These are phyloP conservation scores for Magnaporthiopsis poae DNA, from an alignment of 2,329 filamentous ascomycete genomes.

Conservation along the genomic window DNA sequence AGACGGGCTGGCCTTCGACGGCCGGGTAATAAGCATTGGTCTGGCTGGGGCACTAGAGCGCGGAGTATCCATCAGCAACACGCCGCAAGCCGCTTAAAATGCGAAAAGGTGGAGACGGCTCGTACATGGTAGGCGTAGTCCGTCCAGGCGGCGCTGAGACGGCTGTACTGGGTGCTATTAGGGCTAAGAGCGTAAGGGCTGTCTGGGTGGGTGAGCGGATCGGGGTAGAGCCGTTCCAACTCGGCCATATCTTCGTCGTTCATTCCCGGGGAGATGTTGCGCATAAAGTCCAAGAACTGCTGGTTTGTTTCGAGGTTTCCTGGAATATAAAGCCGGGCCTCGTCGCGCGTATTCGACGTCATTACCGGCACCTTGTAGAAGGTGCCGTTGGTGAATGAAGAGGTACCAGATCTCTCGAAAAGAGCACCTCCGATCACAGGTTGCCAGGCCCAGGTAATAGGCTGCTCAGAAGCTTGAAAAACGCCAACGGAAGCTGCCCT, in stretches of 20 bases:
- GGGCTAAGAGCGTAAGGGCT: slow-evolving; percentile 31
- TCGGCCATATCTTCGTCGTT: slow-evolving; percentile 23
- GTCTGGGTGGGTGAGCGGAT: slow-evolving; percentile 21
- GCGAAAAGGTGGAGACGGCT: slow-evolving; percentile 25
- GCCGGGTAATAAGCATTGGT: not conserved
- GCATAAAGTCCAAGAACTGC: slow-evolving; percentile 29
- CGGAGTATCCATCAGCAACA: not conserved
- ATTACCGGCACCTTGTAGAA: slow-evolving; percentile 28
- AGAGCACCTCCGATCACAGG: slow-evolving; percentile 36
- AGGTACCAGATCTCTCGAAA: slow-evolving; percentile 19
- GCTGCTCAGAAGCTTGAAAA: slow-evolving; percentile 24
- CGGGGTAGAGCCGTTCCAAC: slow-evolving; percentile 30
- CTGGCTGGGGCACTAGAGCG: not conserved
- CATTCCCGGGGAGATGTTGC: slow-evolving; percentile 28
- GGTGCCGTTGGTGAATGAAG: slow-evolving; percentile 16
- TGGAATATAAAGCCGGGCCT: slow-evolving; percentile 32
- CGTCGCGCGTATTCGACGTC: slow-evolving; percentile 33
- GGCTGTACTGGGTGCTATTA: slow-evolving; percentile 37
- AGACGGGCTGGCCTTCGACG: not conserved
- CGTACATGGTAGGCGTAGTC: slow-evolving; percentile 40
- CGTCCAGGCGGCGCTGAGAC: slow-evolving; percentile 43
- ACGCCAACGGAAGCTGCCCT: slow-evolving; percentile 13
- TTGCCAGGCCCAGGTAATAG: slow-evolving; percentile 40
- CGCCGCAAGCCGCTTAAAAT: not conserved
- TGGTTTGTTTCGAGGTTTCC: slow-evolving; percentile 23